Base-by-base conservation (phyloP, 768 basidiomycete genomes). In the Tubosaeta sp. region DNA sequence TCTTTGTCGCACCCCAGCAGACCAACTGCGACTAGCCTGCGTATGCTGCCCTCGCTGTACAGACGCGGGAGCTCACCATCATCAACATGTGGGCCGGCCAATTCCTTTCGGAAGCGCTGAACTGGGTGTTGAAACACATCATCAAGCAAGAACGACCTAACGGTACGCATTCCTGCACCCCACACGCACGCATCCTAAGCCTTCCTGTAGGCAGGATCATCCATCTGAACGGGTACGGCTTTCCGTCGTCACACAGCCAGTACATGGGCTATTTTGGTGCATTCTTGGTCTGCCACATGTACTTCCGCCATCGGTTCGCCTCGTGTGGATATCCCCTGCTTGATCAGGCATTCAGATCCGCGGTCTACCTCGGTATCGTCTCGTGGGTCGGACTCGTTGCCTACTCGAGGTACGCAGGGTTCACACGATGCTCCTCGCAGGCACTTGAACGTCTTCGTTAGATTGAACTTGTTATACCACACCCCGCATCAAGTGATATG, bases 161-260 rank as follows among this genome's bases (percentile, higher is more conserved):
- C 53, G 70, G 90, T 88, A 54, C 52, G 79, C 69, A 6, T 43
- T 30, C 29, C 12, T 12, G 18, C 32, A 24, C 6, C 19, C 21
- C 25, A 11, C 40, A 19, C 29, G 19, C 3, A 29, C 27, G 13
- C 42, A 6, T 16, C 24, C 53, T 57, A 34, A 60, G 44, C 45
- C n/a, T 24, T 16, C 14, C 21, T 27, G 24, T 6, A 68, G 66
- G 48, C 12, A 50, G 55, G 19, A 18, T 43, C n/a, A 13, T 64
- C 21, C 58, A 63, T 21, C 48, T 68, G 18, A 77, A 77, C 48
- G 90, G 90, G 13, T 92, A 90, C 62, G 90, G 89, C 7, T 92
- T 92, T 59, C 90, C 90, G 0, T 91, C 90, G 1, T 90, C 88
- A 13, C 90, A 93, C 62, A 89, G 87, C 67, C 90, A 93, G 67